These are phyloP conservation scores for Microdochium nivale DNA, from an alignment of 2,329 filamentous ascomycete genomes.

Conservation along the genomic window DNA sequence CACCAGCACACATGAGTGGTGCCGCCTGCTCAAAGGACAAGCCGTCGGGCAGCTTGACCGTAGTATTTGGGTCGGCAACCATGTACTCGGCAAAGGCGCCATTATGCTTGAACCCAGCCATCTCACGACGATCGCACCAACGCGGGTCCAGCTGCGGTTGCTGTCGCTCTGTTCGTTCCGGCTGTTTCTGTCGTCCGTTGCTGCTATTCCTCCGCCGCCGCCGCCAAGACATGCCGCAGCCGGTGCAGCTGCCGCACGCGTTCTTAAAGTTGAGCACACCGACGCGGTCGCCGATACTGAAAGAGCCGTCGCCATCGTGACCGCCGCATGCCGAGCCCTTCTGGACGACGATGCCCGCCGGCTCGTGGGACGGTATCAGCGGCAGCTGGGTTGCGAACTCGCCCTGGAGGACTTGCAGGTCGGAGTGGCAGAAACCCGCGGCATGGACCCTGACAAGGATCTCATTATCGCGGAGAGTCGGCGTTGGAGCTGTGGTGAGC, in stretches of 20 bases:
- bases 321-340: constrained; percentile 16
- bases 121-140: constrained; percentile 21
- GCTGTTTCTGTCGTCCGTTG: too few species aligned
- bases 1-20: constrained; percentile 26
- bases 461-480: constrained; percentile 14
- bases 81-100: constrained; percentile 26
- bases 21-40: constrained; percentile 24
- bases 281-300: constrained; percentile 24
- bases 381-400: constrained; percentile 18
- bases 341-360: constrained; percentile 20
- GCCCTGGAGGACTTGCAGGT: constrained; percentile 24
- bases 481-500: constrained; percentile 10
- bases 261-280: constrained; percentile 25
- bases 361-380: constrained; percentile 25
- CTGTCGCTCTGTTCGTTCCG: constrained; percentile 4
- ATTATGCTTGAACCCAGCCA: constrained; percentile 23
- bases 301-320: too few species aligned
- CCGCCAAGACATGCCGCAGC: constrained; percentile 16
- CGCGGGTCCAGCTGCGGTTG: constrained; percentile 14
- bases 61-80: constrained; percentile 18
- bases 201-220: too few species aligned
- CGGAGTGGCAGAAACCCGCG: constrained; percentile 27
- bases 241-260: constrained; percentile 17
- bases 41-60: constrained; percentile 15
- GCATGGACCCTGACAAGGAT: constrained; percentile 23